Conservation (phyloP, 768 basidiomycete genomes). For the Collybia nuda region DNA sequence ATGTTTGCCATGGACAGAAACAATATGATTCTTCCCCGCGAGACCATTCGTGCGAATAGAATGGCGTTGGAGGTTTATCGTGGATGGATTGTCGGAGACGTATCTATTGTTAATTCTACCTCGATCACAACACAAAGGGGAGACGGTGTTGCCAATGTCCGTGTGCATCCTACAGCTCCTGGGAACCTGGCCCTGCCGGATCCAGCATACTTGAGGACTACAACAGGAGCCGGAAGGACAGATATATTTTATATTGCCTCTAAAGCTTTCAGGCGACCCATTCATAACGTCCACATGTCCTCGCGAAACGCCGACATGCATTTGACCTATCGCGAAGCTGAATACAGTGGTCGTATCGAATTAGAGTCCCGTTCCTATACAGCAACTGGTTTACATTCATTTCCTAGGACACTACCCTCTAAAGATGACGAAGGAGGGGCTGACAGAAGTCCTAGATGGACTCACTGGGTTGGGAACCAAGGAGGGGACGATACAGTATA, state of each 20-base stretch:
- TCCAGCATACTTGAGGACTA: constrained; percentile 39
- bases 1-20: constrained; percentile 32
- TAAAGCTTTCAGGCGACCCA: constrained; percentile 41
- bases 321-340: constrained; percentile 51
- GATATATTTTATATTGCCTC: constrained; percentile 46
- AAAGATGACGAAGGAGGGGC: constrained; percentile 8
- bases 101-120: constrained; percentile 40
- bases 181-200: constrained; percentile 29
- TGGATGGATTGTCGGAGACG: constrained; percentile 64
- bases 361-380: constrained; percentile 42
- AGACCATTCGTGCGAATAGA: constrained; percentile 37
- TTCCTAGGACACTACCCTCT: constrained; percentile 4
- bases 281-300: constrained; percentile 46
- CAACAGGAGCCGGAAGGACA: constrained; percentile 53
- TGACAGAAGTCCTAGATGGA: constrained; percentile 28
- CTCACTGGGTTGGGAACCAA: constrained; percentile 39
- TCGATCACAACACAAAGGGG: constrained; percentile 49
- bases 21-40: constrained; percentile 49
- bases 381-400: constrained; percentile 24
- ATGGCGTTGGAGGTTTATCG: constrained; percentile 45
- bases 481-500: constrained; percentile 38
- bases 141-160: constrained; percentile 48
- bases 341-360: constrained; percentile 47
- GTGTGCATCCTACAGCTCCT: constrained; percentile 40
- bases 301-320: constrained; percentile 53